Evolutionary conservation across 1,284 basidiomycete species (phyloP), one percentile per base, ranked within the genome.

Genomic region (Agaricales sp.): DNA sequence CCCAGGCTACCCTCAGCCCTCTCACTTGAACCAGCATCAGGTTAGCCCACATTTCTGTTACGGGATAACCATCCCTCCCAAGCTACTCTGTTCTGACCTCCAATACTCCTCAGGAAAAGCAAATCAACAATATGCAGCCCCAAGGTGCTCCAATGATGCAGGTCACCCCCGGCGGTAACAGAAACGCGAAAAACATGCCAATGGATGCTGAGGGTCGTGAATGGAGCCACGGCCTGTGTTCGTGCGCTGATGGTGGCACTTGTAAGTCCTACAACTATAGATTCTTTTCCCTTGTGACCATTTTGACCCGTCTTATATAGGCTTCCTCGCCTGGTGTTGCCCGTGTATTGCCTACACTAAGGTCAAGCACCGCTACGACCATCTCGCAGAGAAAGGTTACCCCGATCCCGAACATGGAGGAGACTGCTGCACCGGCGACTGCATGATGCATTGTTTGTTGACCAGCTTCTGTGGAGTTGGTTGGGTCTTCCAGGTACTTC

Each of bases 181-280:
- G 60, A 38, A 71, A 70, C 51, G 63, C 59, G 1, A 56, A 58
- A 43, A 62, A 63, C 53, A 54, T 65, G 20, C 64, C 64, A 20
- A 22, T 61, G 22, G 59, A 64, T 50, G 38, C 51, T 21, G 55
- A 63, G 14, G 68, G 67, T 4, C 63, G 71, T 35, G 66, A 64
- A 18, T 74, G 71, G 71, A 70, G 67, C 48, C 48, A 63, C 52
- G 66, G 64, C 2, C 50, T 71, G 22, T 63, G 55, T 45, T 60
- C 58, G 39, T 73, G 65, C 55, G 56, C 55, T 22, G 60, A 57
- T 35, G 53, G 56, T 22, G 61, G 62, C 3, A 67, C 67, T 21
- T 71, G 70, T 70, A 50, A 16, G 64, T 60, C 30, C 11, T 35
- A n/a, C n/a, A 8, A n/a, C n/a, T n/a, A n/a, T n/a, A n/a, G 20